Conservation (phyloP, 2,329 filamentous ascomycete species). For the Macrophomina tecta region DNA sequence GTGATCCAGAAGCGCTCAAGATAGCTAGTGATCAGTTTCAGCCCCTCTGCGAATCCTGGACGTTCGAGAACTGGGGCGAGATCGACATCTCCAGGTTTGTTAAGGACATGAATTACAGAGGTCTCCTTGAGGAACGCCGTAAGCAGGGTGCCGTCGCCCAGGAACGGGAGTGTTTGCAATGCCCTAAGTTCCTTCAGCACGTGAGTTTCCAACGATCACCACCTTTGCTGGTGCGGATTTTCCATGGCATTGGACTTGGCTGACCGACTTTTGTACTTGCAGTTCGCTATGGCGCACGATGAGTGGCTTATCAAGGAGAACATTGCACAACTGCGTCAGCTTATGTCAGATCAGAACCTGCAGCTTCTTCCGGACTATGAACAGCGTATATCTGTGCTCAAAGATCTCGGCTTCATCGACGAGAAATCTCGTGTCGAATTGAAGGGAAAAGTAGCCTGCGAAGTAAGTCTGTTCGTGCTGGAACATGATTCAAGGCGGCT, state of each 20-base stretch:
- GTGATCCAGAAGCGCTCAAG: conserved; percentile 55
- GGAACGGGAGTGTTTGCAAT: conserved; percentile 69
- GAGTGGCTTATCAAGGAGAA: conserved; percentile 97
- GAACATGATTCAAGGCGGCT: conserved; percentile 16
- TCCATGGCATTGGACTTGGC: conserved; percentile 33
- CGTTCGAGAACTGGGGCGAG: conserved; percentile 78
- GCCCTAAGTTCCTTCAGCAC: conserved; percentile 84
- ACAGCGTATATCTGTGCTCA: conserved; percentile 88
- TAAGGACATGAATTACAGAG: conserved; percentile 80
- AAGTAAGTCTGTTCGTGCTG: conserved; percentile 55
- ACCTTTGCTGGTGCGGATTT: background rate
- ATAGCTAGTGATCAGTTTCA: conserved; percentile 72
- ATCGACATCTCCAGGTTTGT: conserved; percentile 76
- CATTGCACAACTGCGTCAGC: conserved; percentile 82
- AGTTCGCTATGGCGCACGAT: conserved; percentile 96
- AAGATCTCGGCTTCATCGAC: conserved; percentile 91
- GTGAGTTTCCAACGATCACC: conserved; percentile 59
- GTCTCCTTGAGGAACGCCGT: conserved; percentile 75
- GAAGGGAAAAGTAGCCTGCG: conserved; percentile 97
- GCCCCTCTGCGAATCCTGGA: conserved; percentile 76
- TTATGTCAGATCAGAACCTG: conserved; percentile 95
- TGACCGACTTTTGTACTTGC: conserved; percentile 21
- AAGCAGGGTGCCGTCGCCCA: conserved; percentile 69
- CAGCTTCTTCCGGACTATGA: conserved; percentile 96
- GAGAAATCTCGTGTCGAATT: conserved; percentile 85